Conservation (phyloP, 2,329 filamentous ascomycete species). For the Ascochyta clinopodiicola region DNA sequence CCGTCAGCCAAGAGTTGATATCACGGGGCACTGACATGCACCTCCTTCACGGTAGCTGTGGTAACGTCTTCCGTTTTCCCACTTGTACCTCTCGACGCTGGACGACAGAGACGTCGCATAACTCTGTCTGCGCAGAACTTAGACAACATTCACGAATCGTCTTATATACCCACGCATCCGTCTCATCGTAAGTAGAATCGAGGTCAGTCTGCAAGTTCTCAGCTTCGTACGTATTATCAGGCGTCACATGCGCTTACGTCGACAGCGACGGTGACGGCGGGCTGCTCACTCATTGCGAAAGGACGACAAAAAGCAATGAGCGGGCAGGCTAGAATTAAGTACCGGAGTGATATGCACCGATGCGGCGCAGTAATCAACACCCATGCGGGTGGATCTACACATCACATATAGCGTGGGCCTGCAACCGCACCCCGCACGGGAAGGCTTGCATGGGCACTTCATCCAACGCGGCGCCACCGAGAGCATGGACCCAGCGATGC, state of each 20-base stretch:
- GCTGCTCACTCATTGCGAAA: slow-evolving; percentile 7
- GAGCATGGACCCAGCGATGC: not conserved
- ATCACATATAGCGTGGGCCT: not conserved
- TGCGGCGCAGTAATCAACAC: slow-evolving; percentile 1
- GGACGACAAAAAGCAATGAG: not conserved
- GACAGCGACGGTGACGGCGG: slow-evolving; percentile 4
- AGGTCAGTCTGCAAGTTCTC: not conserved
- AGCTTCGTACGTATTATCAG: not conserved
- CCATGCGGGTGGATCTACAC: not conserved
- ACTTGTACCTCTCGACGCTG: slow-evolving; percentile 43
- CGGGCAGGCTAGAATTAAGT: slow-evolving; percentile 3
- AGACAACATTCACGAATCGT: not conserved
- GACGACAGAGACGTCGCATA: slow-evolving; percentile 34
- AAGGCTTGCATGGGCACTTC: slow-evolving; percentile 9
- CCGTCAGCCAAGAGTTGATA: not conserved
- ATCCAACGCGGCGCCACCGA: slow-evolving; percentile 2
- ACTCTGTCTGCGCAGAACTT: slow-evolving; percentile 1
- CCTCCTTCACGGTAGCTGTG: slow-evolving; percentile 45
- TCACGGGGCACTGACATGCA: slow-evolving; percentile 18
- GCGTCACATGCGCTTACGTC: slow-evolving; percentile 8
- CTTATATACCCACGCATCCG: not conserved
- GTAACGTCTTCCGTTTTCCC: slow-evolving; percentile 47
- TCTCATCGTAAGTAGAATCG: slow-evolving; percentile 9
- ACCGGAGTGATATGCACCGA: not conserved
- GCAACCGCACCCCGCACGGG: not conserved